These are phyloP conservation scores for Zarea fungicola DNA, from an alignment of 2,329 filamentous ascomycete genomes.

Conservation along the genomic window DNA sequence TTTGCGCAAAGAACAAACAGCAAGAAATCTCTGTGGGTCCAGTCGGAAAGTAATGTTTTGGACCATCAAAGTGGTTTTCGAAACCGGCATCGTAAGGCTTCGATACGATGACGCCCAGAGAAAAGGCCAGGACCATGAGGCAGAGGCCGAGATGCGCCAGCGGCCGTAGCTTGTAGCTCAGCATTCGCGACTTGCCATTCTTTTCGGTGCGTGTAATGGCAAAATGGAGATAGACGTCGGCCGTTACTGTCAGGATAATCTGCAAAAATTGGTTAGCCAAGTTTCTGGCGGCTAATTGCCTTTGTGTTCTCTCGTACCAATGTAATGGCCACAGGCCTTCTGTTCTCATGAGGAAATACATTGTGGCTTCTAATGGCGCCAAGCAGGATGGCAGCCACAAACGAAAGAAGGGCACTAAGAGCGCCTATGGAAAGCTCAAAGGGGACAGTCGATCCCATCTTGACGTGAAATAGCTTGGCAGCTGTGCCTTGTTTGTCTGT, in stretches of 20 bases:
- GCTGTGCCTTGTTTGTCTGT: too few species aligned
- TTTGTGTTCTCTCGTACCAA: not conserved
- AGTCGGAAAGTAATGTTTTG: not conserved
- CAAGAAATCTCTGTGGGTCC: not conserved
- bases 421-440: too few species aligned
- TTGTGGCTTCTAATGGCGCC: not conserved
- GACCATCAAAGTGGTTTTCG: not conserved
- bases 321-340: not conserved
- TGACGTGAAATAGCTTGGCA: too few species aligned
- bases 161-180: too few species aligned
- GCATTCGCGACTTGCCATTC: too few species aligned
- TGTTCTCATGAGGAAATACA: not conserved
- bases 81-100: not conserved
- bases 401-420: not conserved
- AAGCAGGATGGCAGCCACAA: not conserved
- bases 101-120: not conserved
- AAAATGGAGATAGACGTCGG: too few species aligned
- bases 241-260: too few species aligned
- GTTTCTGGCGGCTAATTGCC: too few species aligned
- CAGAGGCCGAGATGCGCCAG: not conserved
- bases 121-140: not conserved
- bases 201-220: too few species aligned
- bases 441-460: too few species aligned
- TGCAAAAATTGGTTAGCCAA: too few species aligned
- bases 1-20: not conserved